Evolutionary conservation across 1,284 basidiomycete species (phyloP).

Genomic region (Trametes hirsuta): DNA sequence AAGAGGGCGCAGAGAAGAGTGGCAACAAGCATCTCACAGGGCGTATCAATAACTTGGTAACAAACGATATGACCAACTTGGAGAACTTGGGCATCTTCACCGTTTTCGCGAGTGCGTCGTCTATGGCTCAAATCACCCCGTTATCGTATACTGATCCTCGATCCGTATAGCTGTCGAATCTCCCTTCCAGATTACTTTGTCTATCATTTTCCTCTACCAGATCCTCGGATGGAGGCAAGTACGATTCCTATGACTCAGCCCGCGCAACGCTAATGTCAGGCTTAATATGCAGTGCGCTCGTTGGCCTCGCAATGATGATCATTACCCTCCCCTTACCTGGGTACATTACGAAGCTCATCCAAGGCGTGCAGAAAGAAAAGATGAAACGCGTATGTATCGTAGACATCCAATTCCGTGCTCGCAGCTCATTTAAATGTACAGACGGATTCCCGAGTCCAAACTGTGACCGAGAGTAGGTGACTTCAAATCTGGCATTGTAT

Average conservation of each 20-base stretch:
- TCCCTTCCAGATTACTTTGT: conserved; percentile 38
- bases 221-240: conserved; percentile 51
- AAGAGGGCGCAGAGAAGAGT: conserved; percentile 25
- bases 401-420: too few relatives aligned
- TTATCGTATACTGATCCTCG: conserved; percentile 25
- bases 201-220: conserved; percentile 46
- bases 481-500: background rate
- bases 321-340: conserved; percentile 55
- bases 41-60: conserved; percentile 45
- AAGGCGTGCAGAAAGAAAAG: conserved; percentile 35
- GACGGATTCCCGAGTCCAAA: conserved; percentile 54
- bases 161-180: conserved; percentile 15
- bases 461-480: conserved; percentile 48
- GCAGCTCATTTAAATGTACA: conserved; percentile 25
- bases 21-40: conserved; percentile 45
- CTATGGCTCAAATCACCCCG: too few relatives aligned
- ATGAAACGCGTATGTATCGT: conserved; percentile 36
- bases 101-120: conserved; percentile 7
- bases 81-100: background rate
- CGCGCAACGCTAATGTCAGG: background rate
- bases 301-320: conserved; percentile 57
- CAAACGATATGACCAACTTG: conserved; percentile 19
- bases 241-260: background rate
- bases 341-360: conserved; percentile 35
- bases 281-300: conserved; percentile 39